Conservation (phyloP, 1,284 basidiomycete species). For the Wolfiporia cocos region DNA sequence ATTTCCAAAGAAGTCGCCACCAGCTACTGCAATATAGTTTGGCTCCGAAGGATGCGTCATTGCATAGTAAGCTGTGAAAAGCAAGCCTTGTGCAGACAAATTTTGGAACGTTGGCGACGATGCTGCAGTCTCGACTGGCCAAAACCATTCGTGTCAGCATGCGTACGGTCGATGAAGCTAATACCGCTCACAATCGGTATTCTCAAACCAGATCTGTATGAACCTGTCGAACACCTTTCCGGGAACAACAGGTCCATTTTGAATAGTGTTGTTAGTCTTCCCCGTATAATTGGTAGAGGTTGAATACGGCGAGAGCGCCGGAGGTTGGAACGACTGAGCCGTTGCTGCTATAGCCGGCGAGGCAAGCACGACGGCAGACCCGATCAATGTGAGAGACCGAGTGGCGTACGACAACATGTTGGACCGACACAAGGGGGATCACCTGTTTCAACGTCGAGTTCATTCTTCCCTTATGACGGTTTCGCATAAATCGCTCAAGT, state of each 20-base stretch:
- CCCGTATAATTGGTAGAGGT: conserved; percentile 32
- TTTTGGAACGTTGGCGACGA: conserved; percentile 35
- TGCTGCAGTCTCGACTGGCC: conserved; percentile 19
- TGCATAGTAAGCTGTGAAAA: conserved; percentile 46
- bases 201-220: conserved; percentile 40
- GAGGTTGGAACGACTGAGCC: conserved; percentile 33
- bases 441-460: no score
- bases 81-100: conserved; percentile 46
- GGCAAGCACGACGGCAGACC: conserved; percentile 5
- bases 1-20: conserved; percentile 57
- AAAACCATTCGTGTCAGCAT: conserved; percentile 3
- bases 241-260: conserved; percentile 27
- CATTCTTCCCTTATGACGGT: no score
- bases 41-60: conserved; percentile 64
- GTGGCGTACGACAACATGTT: no score
- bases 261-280: conserved; percentile 32
- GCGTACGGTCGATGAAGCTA: background rate
- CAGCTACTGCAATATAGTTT: conserved; percentile 45
- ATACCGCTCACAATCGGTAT: conserved; percentile 33
- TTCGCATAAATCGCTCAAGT: no score
- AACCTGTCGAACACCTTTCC: conserved; percentile 42
- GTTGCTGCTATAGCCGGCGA: conserved; percentile 18
- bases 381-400: no score
- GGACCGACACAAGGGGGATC: no score
- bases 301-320: conserved; percentile 29